Evolutionary conservation across 495 filamentous ascomycete species (phyloP).

Genomic region (Parmelia sp.): DNA sequence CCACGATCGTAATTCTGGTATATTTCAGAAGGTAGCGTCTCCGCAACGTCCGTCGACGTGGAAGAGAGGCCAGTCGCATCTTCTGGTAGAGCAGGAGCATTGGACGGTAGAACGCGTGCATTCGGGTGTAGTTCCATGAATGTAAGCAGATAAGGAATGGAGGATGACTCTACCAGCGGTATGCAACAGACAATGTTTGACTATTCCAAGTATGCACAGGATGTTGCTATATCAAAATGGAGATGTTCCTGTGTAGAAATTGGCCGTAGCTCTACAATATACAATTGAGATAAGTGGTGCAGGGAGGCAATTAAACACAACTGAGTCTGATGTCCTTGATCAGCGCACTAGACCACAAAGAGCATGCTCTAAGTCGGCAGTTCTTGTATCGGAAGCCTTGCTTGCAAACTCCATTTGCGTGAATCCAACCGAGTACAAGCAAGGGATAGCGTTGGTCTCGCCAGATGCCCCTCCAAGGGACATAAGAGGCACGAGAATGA

Average conservation of each 20-base stretch:
- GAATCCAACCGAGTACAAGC: constrained; percentile 18
- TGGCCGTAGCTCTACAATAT: constrained; percentile 11
- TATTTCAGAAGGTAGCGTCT: constrained; percentile 2
- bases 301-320: constrained; percentile 25
- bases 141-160: constrained; percentile 19
- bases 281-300: constrained; percentile 13
- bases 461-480: constrained; percentile 14
- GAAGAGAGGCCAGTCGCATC: neutral
- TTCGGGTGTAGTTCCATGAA: constrained; percentile 25
- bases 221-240: constrained; percentile 5
- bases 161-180: constrained; percentile 8
- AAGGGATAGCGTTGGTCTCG: constrained; percentile 21
- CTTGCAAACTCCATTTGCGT: constrained; percentile 20
- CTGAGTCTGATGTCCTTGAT: constrained; percentile 14
- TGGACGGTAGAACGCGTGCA: constrained; percentile 37
- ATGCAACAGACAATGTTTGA: constrained; percentile 23
- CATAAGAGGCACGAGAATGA: constrained; percentile 21
- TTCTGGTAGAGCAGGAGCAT: constrained; percentile 31
- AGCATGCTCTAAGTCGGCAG: constrained; percentile 11
- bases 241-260: no score
- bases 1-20: constrained; percentile 16
- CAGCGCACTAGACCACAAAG: constrained; percentile 11
- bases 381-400: constrained; percentile 19
- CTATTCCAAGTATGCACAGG: constrained; percentile 14
- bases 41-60: constrained; percentile 20